These are phyloP conservation scores for Alternaria ventricosa DNA, from an alignment of 2,329 filamentous ascomycete species.

Conservation along the genomic window DNA sequence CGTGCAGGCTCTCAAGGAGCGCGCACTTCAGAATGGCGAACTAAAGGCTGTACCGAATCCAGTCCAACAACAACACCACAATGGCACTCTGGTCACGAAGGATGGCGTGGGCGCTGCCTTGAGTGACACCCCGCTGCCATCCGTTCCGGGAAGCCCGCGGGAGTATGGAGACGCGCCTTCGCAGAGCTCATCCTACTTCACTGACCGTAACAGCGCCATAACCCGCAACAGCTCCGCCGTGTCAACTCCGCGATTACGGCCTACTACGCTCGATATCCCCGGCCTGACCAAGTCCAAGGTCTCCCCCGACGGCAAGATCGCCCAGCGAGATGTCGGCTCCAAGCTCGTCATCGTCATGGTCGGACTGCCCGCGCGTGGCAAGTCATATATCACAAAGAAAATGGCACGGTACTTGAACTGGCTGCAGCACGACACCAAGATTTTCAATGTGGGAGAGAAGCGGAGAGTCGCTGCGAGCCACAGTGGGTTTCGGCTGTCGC, in stretches of 20 bases:
- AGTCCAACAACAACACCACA: constrained; percentile 20
- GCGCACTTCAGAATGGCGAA: constrained; percentile 34
- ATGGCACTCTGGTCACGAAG: constrained; percentile 26
- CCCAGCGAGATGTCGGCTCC: constrained; percentile 89
- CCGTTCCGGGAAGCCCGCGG: constrained; percentile 67
- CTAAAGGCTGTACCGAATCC: constrained; percentile 33
- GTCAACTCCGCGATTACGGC: constrained; percentile 81
- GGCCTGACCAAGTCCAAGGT: constrained; percentile 94
- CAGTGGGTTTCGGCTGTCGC: constrained; percentile 49
- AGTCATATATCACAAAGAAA: constrained; percentile 99
- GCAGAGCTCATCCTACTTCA: constrained; percentile 17
- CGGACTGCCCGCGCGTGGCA: constrained; percentile 89
- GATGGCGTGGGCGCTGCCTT: constrained; percentile 61
- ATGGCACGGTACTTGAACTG: constrained; percentile 93
- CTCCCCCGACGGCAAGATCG: constrained; percentile 93
- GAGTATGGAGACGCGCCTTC: constrained; percentile 57
- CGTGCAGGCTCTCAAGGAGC: constrained; percentile 32
- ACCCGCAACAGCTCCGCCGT: constrained; percentile 75
- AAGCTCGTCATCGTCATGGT: constrained; percentile 99
- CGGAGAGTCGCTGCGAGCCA: constrained; percentile 78
- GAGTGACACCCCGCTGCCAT: constrained; percentile 69
- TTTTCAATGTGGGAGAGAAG: constrained; percentile 97
- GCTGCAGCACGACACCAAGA: constrained; percentile 93
- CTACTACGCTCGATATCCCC: constrained; percentile 95
- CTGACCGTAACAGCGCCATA: constrained; percentile 62